Evolutionary conservation across 805 yeast species (phyloP).

Genomic region (Maudiozyma serrabonitensis): DNA sequence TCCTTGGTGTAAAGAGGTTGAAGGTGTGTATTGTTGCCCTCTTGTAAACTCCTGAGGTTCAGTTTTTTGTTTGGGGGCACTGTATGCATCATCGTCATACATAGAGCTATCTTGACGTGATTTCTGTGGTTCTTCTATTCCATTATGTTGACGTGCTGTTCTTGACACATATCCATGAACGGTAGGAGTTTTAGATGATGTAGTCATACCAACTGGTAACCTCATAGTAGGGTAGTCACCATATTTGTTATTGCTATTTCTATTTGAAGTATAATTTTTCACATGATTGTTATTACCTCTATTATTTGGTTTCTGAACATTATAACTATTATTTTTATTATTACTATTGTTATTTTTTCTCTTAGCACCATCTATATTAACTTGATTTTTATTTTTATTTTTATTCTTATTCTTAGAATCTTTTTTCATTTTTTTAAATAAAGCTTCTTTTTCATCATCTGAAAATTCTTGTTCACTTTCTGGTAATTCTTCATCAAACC

Average conservation of each 20-base stretch:
- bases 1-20: too few species aligned
- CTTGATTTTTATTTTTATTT: constrained; percentile 10
- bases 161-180: constrained; percentile 6
- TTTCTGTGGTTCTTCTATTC: neutral
- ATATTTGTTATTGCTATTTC: neutral
- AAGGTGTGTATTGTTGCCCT: too few species aligned
- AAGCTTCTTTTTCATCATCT: constrained; percentile 84
- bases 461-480: constrained; percentile 91
- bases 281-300: too few species aligned
- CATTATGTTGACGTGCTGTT: constrained; percentile 2
- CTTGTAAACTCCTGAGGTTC: too few species aligned
- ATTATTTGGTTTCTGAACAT: neutral
- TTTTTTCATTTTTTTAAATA: constrained; percentile 54
- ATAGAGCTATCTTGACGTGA: neutral
- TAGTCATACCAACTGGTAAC: constrained; percentile 10
- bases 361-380: constrained; percentile 6
- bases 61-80: neutral
- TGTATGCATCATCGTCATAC: neutral
- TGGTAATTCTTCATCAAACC: constrained; percentile 89
- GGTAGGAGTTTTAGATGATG: neutral
- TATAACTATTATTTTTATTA: neutral
- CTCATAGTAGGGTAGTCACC: constrained; percentile 6
- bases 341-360: constrained; percentile 1
- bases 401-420: constrained; percentile 42
- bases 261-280: neutral